phyloP scores from a whole-genome alignment of 352 stramenopile genomes.

The Pythium folliculosum region DNA sequence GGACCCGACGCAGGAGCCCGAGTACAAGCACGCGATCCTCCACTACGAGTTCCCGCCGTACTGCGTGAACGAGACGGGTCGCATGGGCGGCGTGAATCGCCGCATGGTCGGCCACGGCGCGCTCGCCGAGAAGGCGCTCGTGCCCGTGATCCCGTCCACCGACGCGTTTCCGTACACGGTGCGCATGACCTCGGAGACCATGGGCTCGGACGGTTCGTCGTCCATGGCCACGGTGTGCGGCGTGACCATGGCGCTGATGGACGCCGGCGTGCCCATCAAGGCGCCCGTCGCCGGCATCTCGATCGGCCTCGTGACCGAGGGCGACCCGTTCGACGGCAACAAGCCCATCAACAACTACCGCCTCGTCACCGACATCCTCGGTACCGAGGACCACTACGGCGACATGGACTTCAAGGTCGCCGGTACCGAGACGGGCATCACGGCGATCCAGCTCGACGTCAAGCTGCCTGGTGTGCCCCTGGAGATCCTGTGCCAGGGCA shows the following conservation, averaged over 20 bases:
- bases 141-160: constrained; percentile 90
- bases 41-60: constrained; percentile 99
- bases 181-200: constrained; percentile 96
- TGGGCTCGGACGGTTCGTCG: constrained; percentile 93
- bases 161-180: constrained; percentile 96
- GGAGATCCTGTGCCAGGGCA: constrained; percentile 79
- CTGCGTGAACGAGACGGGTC: constrained; percentile 95
- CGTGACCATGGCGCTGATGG: constrained; percentile 95
- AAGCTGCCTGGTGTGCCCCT: constrained; percentile 91
- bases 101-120: constrained; percentile 97
- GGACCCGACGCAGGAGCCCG: constrained; percentile 41
- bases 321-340: constrained; percentile 62
- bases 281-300: constrained; percentile 94
- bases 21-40: constrained; percentile 91
- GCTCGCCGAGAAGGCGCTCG: constrained; percentile 95
- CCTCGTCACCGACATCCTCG: constrained; percentile 97
- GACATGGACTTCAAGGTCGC: constrained; percentile 99
- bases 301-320: constrained; percentile 88
- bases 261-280: constrained; percentile 95
- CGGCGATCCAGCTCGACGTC: constrained; percentile 96
- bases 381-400: constrained; percentile 96
- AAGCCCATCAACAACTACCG: constrained; percentile 83
- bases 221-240: constrained; percentile 98
- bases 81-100: constrained; percentile 80
- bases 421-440: constrained; percentile 90